phyloP scores from a whole-genome alignment of 768 basidiomycete genomes.

The Porphyrellus cyaneotinctus region DNA sequence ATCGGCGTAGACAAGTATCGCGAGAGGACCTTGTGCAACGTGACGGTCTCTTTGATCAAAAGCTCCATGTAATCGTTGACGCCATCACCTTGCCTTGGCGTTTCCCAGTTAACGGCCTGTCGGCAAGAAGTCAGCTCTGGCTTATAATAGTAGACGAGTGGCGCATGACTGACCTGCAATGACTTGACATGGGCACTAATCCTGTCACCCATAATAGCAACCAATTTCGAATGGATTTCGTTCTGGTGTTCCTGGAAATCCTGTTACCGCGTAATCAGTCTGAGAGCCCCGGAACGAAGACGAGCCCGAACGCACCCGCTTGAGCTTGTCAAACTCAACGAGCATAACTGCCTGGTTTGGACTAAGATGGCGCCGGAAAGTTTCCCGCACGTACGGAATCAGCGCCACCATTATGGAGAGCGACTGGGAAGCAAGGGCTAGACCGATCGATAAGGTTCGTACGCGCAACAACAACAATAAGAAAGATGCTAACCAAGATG shows the following conservation, averaged over 20 bases:
- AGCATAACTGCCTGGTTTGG: conserved; percentile 95
- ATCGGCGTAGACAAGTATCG: conserved; percentile 77
- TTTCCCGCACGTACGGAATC: conserved; percentile 94
- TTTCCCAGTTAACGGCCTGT: conserved; percentile 78
- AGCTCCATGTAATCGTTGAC: conserved; percentile 90
- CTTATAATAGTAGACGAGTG: conserved; percentile 1
- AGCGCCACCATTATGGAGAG: conserved; percentile 91
- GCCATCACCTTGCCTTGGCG: conserved; percentile 54
- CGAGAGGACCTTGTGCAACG: conserved; percentile 91
- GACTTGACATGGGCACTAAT: conserved; percentile 80
- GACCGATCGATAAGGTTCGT: conserved; percentile 16
- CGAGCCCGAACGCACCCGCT: conserved; percentile 60
- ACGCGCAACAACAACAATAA: conserved; percentile 16
- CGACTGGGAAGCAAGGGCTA: conserved; percentile 94
- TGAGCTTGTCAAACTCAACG: conserved; percentile 97
- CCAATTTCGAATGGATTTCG: conserved; percentile 95
- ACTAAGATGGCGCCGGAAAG: conserved; percentile 88
- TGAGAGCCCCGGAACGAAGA: neutral
- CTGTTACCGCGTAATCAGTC: conserved; percentile 34
- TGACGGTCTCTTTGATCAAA: conserved; percentile 91
- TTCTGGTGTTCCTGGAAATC: conserved; percentile 99
- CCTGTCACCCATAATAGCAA: conserved; percentile 97
- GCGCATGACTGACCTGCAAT: conserved; percentile 54
- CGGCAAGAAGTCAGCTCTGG: conserved; percentile 2
- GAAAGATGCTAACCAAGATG: conserved; percentile 68